These are phyloP conservation scores for Mucor irregularis DNA, from an alignment of 371 early-diverging fungal genomes.

Conservation along the genomic window DNA sequence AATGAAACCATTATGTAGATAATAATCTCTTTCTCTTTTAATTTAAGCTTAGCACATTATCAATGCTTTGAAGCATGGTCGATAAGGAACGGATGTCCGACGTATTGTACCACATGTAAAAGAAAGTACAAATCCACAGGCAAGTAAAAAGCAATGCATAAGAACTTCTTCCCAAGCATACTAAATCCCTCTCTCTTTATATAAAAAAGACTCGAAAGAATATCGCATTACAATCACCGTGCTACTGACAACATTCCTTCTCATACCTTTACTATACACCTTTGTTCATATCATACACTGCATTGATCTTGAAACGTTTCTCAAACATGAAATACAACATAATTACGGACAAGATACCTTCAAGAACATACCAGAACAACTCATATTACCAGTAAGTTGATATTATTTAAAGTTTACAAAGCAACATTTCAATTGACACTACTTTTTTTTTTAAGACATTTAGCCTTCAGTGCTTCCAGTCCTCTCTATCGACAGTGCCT, in stretches of 20 bases:
- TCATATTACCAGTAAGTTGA: slow-evolving; percentile 1
- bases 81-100: background rate
- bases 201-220: too few species aligned
- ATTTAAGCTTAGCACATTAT: background rate
- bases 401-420: background rate
- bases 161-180: too few species aligned
- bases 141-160: too few species aligned
- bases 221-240: background rate
- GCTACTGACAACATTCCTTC: background rate
- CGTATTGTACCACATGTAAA: slow-evolving; percentile 7
- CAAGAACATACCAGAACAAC: background rate
- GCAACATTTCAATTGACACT: background rate
- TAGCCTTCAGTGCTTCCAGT: background rate
- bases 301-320: background rate
- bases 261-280: background rate
- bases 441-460: background rate
- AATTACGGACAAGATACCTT: background rate
- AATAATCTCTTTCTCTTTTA: background rate
- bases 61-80: slow-evolving; percentile 7
- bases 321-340: background rate
- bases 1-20: background rate
- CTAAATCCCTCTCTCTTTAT: too few species aligned
- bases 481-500: background rate
- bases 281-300: background rate
- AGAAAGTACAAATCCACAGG: background rate